Evolutionary conservation across 495 filamentous ascomycete species (phyloP).

Genomic region (Podospora bellae-mahoneyi): DNA sequence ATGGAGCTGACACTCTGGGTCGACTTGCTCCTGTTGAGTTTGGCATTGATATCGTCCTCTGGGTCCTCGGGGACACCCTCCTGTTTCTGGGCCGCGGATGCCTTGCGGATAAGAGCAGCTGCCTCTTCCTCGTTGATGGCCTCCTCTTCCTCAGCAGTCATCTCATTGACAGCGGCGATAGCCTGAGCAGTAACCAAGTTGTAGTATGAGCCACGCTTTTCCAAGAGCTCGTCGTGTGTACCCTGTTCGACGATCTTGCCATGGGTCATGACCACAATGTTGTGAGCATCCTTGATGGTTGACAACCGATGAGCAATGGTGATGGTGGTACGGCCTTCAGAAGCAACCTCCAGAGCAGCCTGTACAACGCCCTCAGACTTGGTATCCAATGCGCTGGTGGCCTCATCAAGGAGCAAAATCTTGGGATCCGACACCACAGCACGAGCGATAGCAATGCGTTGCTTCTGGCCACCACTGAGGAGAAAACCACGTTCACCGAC

Average conservation of each 20-base stretch:
- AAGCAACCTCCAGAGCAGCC: conserved; percentile 81
- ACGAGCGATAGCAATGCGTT: conserved; percentile 82
- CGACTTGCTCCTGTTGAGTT: conserved; percentile 62
- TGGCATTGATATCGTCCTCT: conserved; percentile 54
- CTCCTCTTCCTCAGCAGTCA: conserved; percentile 46
- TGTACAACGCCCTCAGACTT: conserved; percentile 94
- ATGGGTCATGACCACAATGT: conserved; percentile 88
- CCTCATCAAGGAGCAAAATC: conserved; percentile 88
- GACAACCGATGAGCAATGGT: conserved; percentile 93
- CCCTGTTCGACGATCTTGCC: conserved; percentile 85
- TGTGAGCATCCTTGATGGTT: conserved; percentile 90
- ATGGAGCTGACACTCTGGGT: conserved; percentile 67
- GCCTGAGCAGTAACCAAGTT: conserved; percentile 56
- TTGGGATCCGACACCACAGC: conserved; percentile 94
- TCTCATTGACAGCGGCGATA: conserved; percentile 57
- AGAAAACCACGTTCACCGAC: conserved; percentile 94
- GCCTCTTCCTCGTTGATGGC: conserved; percentile 42
- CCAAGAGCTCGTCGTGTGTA: conserved; percentile 65
- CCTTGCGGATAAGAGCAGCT: conserved; percentile 46
- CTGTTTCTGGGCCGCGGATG: conserved; percentile 33
- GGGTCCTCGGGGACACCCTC: conserved; percentile 48
- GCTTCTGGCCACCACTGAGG: conserved; percentile 92
- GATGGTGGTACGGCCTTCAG: conserved; percentile 90
- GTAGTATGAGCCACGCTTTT: conserved; percentile 55
- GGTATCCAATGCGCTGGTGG: conserved; percentile 91